Percentiles rank a stretch among this genome's conserved stretches.
Evolutionary conservation across 2,329 filamentous ascomycete genomes (phyloP).

Genomic region (Didymella sp.): DNA sequence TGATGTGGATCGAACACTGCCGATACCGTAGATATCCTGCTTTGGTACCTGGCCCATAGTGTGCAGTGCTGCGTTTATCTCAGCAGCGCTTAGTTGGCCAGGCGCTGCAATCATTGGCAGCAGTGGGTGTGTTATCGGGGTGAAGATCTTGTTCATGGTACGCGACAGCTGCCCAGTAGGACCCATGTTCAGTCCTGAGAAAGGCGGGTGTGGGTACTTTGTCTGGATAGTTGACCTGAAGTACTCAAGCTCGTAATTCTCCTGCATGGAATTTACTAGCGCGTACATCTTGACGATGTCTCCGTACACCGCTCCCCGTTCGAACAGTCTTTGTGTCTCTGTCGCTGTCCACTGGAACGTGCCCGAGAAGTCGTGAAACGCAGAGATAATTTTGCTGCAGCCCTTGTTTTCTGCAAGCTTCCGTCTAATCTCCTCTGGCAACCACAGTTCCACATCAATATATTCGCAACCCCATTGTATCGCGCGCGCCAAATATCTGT

Average conservation of each 20-base stretch:
- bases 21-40: constrained; percentile 81
- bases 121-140: constrained; percentile 84
- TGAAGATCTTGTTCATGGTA: constrained; percentile 84
- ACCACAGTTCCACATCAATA: constrained; percentile 86
- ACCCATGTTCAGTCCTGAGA: constrained; percentile 88
- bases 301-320: constrained; percentile 73
- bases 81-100: constrained; percentile 82
- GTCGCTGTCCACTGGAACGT: constrained; percentile 82
- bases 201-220: constrained; percentile 73
- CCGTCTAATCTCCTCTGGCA: constrained; percentile 76
- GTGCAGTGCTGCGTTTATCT: constrained; percentile 81
- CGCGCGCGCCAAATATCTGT: constrained; percentile 80
- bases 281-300: constrained; percentile 93
- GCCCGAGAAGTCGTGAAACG: constrained; percentile 87
- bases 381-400: constrained; percentile 86
- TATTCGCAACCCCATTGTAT: constrained; percentile 92
- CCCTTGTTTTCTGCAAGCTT: constrained; percentile 73
- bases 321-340: constrained; percentile 74
- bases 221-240: constrained; percentile 79
- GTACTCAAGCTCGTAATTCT: constrained; percentile 90
- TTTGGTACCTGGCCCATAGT: constrained; percentile 82
- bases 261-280: constrained; percentile 79
- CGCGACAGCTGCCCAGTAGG: constrained; percentile 84
- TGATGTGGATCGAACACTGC: constrained; percentile 73
- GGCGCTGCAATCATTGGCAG: constrained; percentile 85